Evolutionary conservation across 768 basidiomycete genomes (phyloP).

Genomic region (Boletellus sp.): DNA sequence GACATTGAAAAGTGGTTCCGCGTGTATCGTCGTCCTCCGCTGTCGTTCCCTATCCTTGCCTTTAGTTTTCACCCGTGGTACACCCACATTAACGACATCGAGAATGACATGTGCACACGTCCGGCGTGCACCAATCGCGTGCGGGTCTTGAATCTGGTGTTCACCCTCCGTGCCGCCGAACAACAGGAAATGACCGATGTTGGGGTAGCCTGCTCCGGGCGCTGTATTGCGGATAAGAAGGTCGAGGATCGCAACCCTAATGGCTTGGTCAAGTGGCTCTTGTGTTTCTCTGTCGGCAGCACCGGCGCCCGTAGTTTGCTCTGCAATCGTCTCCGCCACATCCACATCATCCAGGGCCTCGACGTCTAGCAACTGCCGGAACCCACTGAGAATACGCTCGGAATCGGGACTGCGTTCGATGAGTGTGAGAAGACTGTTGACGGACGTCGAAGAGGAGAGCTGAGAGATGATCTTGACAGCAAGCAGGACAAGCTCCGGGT

Average conservation of each 20-base stretch:
- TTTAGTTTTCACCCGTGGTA: slow-evolving; percentile 53
- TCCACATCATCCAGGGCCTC: slow-evolving; percentile 63
- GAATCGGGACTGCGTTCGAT: slow-evolving; percentile 81
- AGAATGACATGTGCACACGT: slow-evolving; percentile 82
- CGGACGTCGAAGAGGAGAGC: slow-evolving; percentile 63
- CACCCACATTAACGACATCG: slow-evolving; percentile 68
- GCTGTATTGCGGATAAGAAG: slow-evolving; percentile 76
- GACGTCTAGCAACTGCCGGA: slow-evolving; percentile 58
- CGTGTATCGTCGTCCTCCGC: slow-evolving; percentile 26
- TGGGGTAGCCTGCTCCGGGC: slow-evolving; percentile 62
- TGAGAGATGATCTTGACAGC: slow-evolving; percentile 72
- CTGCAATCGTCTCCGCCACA: slow-evolving; percentile 54
- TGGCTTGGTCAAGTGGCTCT: slow-evolving; percentile 59
- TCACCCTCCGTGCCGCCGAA: slow-evolving; percentile 63
- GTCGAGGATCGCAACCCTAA: slow-evolving; percentile 73
- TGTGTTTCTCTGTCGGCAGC: slow-evolving; percentile 51
- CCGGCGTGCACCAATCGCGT: slow-evolving; percentile 62
- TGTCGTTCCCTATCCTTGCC: slow-evolving; percentile 36
- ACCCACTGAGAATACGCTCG: slow-evolving; percentile 79
- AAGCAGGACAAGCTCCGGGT: slow-evolving; percentile 71
- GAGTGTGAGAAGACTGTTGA: slow-evolving; percentile 72
- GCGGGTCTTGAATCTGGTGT: slow-evolving; percentile 72
- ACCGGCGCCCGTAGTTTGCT: slow-evolving; percentile 69
- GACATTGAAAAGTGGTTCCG: slow-evolving; percentile 54
- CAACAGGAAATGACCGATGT: slow-evolving; percentile 83